These are phyloP conservation scores for Asclepias syriaca DNA, from an alignment of 257 asterid species.

Conservation along the genomic window DNA sequence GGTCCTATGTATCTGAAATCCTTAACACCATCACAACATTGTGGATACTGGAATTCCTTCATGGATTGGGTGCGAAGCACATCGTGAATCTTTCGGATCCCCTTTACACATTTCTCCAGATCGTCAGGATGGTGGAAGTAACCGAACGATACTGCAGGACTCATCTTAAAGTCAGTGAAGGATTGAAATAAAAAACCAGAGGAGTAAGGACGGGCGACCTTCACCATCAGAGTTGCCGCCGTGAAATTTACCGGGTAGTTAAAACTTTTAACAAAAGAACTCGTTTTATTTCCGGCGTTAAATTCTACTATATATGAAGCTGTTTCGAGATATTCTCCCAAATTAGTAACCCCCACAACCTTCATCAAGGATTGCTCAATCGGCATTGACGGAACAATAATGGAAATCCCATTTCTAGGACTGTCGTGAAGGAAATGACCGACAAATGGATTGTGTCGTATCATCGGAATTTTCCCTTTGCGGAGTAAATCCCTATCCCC, in stretches of 20 bases:
- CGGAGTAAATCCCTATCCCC: slow-evolving; percentile 78
- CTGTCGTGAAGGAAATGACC: slow-evolving; percentile 77
- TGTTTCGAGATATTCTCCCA: slow-evolving; percentile 74
- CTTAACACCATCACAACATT: slow-evolving; percentile 46
- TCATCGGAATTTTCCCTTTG: slow-evolving; percentile 77
- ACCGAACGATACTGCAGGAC: slow-evolving; percentile 67
- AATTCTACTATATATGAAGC: slow-evolving; percentile 80
- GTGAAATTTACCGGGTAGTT: slow-evolving; percentile 48
- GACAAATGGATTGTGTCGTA: slow-evolving; percentile 59
- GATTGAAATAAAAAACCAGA: slow-evolving; percentile 61
- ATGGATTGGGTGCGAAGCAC: slow-evolving; percentile 51
- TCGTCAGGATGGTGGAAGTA: slow-evolving; percentile 60
- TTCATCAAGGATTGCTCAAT: slow-evolving; percentile 82
- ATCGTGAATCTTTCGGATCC: slow-evolving; percentile 49
- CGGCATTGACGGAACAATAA: slow-evolving; percentile 64
- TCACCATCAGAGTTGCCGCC: slow-evolving; percentile 87
- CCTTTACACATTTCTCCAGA: slow-evolving; percentile 60
- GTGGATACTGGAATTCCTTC: slow-evolving; percentile 55
- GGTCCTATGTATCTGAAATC: slow-evolving; percentile 68
- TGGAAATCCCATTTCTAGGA: slow-evolving; percentile 91
- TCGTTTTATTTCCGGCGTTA: slow-evolving; percentile 40
- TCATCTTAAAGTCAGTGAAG: slow-evolving; percentile 60
- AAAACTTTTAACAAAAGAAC: slow-evolving; percentile 41
- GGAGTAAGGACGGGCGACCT: slow-evolving; percentile 68
- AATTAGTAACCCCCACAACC: slow-evolving; percentile 66